Conservation (phyloP, 768 basidiomycete species). For the Mycena capillaripes region DNA sequence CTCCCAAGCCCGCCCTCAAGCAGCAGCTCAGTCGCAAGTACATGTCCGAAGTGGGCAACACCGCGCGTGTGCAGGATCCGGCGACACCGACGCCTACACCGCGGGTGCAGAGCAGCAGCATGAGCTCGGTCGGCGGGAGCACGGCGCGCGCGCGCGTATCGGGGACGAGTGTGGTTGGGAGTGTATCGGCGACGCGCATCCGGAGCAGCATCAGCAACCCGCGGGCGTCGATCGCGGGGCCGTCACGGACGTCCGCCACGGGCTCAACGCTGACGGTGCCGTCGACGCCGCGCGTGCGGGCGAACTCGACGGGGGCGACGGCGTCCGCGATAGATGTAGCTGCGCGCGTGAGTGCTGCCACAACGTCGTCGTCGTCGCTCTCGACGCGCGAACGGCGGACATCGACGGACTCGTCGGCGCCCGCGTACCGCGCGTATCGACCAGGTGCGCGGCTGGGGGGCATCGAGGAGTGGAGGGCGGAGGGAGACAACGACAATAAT, state of each 20-base stretch:
- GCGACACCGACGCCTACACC: conserved; percentile 16
- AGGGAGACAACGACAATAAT: background rate
- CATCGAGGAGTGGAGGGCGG: conserved; percentile 31
- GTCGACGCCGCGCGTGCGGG: conserved; percentile 16
- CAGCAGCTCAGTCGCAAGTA: conserved; percentile 14
- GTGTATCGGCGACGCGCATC: background rate
- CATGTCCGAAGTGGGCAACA: conserved; percentile 38
- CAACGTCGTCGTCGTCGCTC: conserved; percentile 12
- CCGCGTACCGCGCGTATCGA: conserved; percentile 23
- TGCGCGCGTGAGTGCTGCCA: conserved; percentile 17
- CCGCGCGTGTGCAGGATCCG: conserved; percentile 20
- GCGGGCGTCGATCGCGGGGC: conserved; percentile 24
- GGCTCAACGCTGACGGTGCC: background rate
- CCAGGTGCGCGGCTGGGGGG: conserved; percentile 21
- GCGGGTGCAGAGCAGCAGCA: conserved; percentile 19
- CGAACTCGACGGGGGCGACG: conserved; percentile 12
- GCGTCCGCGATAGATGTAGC: conserved; percentile 19
- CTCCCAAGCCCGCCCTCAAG: conserved; percentile 5
- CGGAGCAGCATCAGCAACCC: conserved; percentile 29
- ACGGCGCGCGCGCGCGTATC: conserved; percentile 21
- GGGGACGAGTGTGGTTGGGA: conserved; percentile 11
- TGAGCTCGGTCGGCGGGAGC: conserved; percentile 20
- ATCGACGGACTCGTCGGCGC: conserved; percentile 31
- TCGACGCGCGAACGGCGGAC: conserved; percentile 30
- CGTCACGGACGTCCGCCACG: conserved; percentile 15